Percentiles rank a stretch among this genome's conserved stretches.
Conservation (phyloP, 306 rosid species). For the Ceratonia siliqua region DNA sequence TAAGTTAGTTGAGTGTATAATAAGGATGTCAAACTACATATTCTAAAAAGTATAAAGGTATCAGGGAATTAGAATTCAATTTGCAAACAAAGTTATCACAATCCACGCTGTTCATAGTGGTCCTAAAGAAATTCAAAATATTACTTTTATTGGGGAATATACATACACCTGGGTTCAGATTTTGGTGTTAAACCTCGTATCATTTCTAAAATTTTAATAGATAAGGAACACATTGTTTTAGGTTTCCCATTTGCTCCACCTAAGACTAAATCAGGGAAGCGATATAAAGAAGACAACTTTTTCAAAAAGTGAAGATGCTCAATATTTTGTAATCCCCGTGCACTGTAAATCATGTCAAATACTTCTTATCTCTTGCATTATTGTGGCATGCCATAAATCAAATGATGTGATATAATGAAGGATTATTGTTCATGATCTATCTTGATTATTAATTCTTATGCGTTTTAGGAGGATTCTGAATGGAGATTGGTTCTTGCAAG, state of each 20-base stretch:
- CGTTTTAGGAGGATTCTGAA: not conserved
- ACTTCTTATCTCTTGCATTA: not conserved
- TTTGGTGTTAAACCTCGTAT: not conserved
- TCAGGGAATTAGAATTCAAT: not conserved
- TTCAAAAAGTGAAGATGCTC: not conserved
- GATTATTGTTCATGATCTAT: not conserved
- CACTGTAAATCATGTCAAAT: not conserved
- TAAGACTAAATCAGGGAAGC: not conserved
- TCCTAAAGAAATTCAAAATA: not conserved
- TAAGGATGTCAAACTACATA: too few species aligned
- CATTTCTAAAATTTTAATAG: not conserved
- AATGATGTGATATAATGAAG: not conserved
- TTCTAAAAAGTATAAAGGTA: too few species aligned
- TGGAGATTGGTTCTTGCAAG: constrained; percentile 8
- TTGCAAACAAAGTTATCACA: not conserved
- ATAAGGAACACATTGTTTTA: not conserved
- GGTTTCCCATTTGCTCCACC: constrained; percentile 1
- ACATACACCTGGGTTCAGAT: not conserved
- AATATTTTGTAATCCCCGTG: not conserved
- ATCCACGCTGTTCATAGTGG: not conserved
- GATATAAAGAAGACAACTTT: not conserved
- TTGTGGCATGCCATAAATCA: constrained; percentile 14
- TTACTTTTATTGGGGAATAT: not conserved
- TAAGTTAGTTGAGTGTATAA: too few species aligned
- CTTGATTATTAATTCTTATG: not conserved